Evolutionary conservation across 2,329 filamentous ascomycete species (phyloP), one percentile per base, ranked within the genome.

Genomic region (Sporothrix protearum): DNA sequence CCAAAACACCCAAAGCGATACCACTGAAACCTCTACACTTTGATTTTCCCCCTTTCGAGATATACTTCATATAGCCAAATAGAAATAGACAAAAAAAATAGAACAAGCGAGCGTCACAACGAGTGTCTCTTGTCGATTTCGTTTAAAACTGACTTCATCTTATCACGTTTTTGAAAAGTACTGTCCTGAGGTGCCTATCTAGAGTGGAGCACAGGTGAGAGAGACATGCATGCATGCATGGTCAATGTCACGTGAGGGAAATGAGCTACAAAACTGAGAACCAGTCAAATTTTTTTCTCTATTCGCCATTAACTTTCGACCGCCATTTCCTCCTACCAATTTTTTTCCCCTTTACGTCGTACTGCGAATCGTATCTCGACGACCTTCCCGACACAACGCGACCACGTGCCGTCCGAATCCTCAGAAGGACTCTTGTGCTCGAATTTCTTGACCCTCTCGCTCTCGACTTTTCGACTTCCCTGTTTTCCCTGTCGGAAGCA

Each of bases 251-350:
- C 59, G 59, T 64, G 59, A 22, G 4, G 22, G 36, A 33, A 12
- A 22, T 64, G 36, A 45, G 59, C 59, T 45, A 45, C 59, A 19
- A 63, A 63, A 63, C 59, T 63, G 59, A 36, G 36, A 63, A 63
- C n/a, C 14, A 22, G 59, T 10, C 59, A 4, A 64, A 16, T 45
- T 64, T 64, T 63, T 45, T 7, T 36, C 55, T n/a, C 19, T 3
- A 14, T 2, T 1, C n/a, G 7, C 1, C n/a, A 19, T 28, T 28
- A 45, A 45, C 19, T 64, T 4, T 19, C 33, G 36, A 64, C 59
- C 59, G 12, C 39, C 59, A 14, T 64, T 28, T n/a, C 22, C 22
- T 45, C 59, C 10, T 64, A 8, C 59, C 22, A 64, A 28, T 12
- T 16, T 64, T 45, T 28, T 42, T n/a, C 3, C 16, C 28, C 12